Base-by-base conservation (phyloP, 371 early-diverging fungal genomes). In the Rhizopus arrhizus region DNA sequence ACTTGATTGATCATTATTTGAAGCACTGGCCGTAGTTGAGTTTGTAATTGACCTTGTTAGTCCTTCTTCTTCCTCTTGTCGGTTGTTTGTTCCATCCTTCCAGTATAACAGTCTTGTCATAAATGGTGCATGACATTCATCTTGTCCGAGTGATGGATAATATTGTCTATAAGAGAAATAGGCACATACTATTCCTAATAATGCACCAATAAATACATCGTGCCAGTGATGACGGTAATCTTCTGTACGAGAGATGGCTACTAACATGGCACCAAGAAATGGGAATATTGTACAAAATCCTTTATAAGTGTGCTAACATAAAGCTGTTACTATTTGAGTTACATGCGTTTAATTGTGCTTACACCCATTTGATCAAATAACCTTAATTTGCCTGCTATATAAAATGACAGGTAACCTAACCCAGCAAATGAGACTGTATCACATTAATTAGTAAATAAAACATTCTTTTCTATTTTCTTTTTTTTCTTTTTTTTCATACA, bases 161-260 rank as follows among this genome's bases (percentile, higher is more conserved):
- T 89, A 92, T 62, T 87, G 86, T 59, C 81, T 80, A 61, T 91
- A 92, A 0, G 84, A 65, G 60, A 89, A 90, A 51, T 78, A 82
- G 3, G 89, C 88, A 62, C 78, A 76, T 4, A 77, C 49, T 0
- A 76, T 53, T 34, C 91, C 88, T 33, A 84, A 55, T 5, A 29
- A 29, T 33, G n/a, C 22, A 35, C 95, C 95, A 4, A 81, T 73
- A 45, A 85, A 68, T 5, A 93, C 88, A 73, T 94, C 95, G 50
- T 86, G 78, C 91, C 91, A 92, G 65, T 93, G 94, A 68, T 94
- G 95, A 50, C 94, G 80, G 56, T 94, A 91, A 66, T 94, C 93
- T 36, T 71, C 59, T 0, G 82, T 80, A 58, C 95, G 82, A 35
- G 93, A 85, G 6, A 89, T 82, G 3, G 88, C 89, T 15, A 94